These are phyloP conservation scores for Manihot esculenta DNA, from an alignment of 441 rosid genomes.

Conservation along the genomic window DNA sequence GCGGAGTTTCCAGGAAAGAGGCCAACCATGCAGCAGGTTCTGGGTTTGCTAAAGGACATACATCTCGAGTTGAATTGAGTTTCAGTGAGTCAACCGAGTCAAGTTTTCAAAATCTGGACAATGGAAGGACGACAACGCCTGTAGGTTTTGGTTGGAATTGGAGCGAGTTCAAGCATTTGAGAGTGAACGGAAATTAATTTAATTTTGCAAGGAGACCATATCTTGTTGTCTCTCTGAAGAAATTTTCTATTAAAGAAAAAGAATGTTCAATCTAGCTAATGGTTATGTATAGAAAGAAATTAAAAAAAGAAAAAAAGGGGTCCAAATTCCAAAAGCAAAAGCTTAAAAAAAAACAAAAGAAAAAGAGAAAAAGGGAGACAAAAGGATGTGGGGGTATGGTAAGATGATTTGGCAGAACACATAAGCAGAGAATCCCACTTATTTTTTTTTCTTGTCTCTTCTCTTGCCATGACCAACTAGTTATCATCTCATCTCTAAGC, in stretches of 20 bases:
- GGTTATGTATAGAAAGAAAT: conserved; percentile 16
- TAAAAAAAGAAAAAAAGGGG: neutral
- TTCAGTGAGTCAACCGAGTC: neutral
- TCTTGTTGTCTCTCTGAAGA: neutral
- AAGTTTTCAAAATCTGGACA: neutral
- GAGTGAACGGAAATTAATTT: neutral
- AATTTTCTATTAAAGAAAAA: neutral
- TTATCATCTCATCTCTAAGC: neutral
- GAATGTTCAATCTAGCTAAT: no score
- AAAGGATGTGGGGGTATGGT: conserved; percentile 22
- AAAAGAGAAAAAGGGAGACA: neutral
- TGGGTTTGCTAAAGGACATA: conserved; percentile 84
- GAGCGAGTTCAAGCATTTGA: neutral
- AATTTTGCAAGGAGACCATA: neutral
- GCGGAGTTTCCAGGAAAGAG: conserved; percentile 72
- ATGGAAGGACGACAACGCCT: neutral
- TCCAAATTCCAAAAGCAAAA: neutral
- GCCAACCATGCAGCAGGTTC: conserved; percentile 88
- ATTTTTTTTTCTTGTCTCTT: conserved; percentile 50
- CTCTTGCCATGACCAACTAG: neutral
- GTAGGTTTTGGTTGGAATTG: neutral
- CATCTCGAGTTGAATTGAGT: conserved; percentile 30
- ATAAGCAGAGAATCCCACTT: conserved; percentile 42
- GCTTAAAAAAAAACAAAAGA: neutral
- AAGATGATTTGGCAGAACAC: neutral